Evolutionary conservation across 257 asterid genomes (phyloP), one percentile per base, ranked within the genome.

Genomic region (Solanum pennellii): DNA sequence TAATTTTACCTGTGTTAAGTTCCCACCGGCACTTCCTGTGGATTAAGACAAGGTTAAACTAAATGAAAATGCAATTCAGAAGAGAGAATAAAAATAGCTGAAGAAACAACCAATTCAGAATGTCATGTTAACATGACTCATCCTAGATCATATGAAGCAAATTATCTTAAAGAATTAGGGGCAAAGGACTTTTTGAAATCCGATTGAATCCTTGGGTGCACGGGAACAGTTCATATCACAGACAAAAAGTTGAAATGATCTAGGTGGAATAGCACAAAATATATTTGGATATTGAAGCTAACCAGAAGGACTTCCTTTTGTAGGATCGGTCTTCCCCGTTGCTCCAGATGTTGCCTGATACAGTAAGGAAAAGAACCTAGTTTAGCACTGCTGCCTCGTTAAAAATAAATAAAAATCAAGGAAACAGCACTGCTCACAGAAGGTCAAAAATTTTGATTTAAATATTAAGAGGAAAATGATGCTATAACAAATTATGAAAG

Each of bases 241-340:
- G 84, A 47, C 21, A 23, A 44, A 73, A 25, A 44, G 41, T 27
- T 45, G 84, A 45, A 79, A 79, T 29, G 42, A 79, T 39, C 31
- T 39, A 39, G 52, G 20, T 23, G 33, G 21, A 21, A 6, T 27
- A 15, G 45, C 84, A 79, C 66, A 90, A 85, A 85, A 12, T 66
- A 12, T 29, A 49, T 10, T 49, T 18, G 44, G 20, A 31, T 29
- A 29, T 29, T 47, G 31, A 71, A 87, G 84, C 94, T 91, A 87
- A 96, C 99, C 98, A 87, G 98, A 87, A 90, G 96, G 71, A 85
- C 91, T 93, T 80, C 93, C 93, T 59, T 66, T 45, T n/a, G 94
- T 92, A 69, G 92, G 49, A 85, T 76, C 88, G 89, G 65, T 90
- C 77, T 41, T 91, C 84, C 88, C 95, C 80, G 85, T 91, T 74